Conservation (phyloP, 176 grass and related monocot genomes). For the Oryza meyeriana region DNA sequence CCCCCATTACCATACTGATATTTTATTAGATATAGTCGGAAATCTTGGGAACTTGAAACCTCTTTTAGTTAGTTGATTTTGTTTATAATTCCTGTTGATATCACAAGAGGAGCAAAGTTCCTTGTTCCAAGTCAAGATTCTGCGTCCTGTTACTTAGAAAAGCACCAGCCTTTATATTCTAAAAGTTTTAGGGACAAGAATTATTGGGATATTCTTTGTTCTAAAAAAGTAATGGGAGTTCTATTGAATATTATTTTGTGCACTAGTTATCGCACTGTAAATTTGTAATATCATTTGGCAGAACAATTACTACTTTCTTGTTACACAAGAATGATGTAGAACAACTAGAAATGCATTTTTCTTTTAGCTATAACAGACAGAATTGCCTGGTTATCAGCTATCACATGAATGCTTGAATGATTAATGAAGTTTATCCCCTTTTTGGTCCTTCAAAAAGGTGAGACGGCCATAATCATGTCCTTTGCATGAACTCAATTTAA, state of each 20-base stretch:
- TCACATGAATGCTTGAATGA: background rate
- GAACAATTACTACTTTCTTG: background rate
- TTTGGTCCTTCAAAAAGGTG: background rate
- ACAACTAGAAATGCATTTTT: background rate
- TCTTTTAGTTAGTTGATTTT: background rate
- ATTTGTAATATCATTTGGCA: background rate
- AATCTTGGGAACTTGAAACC: background rate
- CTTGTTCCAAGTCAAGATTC: background rate
- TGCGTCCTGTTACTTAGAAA: background rate
- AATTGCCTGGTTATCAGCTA: background rate
- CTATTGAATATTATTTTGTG: background rate
- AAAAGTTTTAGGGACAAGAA: background rate
- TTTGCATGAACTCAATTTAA: background rate
- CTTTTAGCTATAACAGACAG: background rate
- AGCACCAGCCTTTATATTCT: background rate
- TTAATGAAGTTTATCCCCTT: background rate
- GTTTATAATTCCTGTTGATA: background rate
- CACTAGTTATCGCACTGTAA: background rate
- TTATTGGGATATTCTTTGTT: background rate
- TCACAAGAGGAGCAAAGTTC: background rate
- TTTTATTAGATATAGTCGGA: background rate
- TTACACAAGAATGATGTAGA: background rate
- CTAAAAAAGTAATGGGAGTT: background rate
- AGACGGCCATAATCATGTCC: background rate
- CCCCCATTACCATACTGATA: background rate